Percentiles rank a stretch among this genome's conserved stretches.
Conservation (phyloP, 768 basidiomycete genomes). For the Psilocybe azurescens region DNA sequence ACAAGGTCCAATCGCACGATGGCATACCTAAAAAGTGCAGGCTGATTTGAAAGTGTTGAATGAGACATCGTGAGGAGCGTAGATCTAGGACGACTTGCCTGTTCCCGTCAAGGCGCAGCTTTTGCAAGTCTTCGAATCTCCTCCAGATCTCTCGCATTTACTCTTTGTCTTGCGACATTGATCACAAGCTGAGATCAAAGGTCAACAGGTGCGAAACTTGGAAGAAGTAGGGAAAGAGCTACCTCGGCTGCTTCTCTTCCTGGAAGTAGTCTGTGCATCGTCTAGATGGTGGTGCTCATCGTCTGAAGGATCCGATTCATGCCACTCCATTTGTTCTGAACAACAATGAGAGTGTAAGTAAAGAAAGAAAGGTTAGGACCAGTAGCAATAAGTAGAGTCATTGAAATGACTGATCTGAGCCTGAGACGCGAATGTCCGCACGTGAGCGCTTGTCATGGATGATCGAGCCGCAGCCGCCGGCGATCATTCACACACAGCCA, state of each 20-base stretch:
- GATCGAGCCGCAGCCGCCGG: slow-evolving; percentile 22
- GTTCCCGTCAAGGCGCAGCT: slow-evolving; percentile 65
- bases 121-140: slow-evolving; percentile 59
- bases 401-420: slow-evolving; percentile 17
- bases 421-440: slow-evolving; percentile 31
- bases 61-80: slow-evolving; percentile 18
- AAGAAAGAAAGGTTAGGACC: slow-evolving; percentile 21
- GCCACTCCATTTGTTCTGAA: slow-evolving; percentile 53
- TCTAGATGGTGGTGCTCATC: slow-evolving; percentile 47
- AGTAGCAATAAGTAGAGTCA: slow-evolving; percentile 17
- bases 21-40: slow-evolving; percentile 66
- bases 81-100: slow-evolving; percentile 38
- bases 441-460: slow-evolving; percentile 30
- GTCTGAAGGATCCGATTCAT: slow-evolving; percentile 65
- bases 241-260: slow-evolving; percentile 74
- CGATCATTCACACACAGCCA: slow-evolving; percentile 17
- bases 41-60: slow-evolving; percentile 39
- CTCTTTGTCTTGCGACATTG: slow-evolving; percentile 89
- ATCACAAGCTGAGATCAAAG: slow-evolving; percentile 67
- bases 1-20: background rate
- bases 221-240: slow-evolving; percentile 12
- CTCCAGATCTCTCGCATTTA: slow-evolving; percentile 71
- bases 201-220: slow-evolving; percentile 15
- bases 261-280: slow-evolving; percentile 45
- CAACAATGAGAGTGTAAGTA: slow-evolving; percentile 24